Evolutionary conservation across 2,329 filamentous ascomycete genomes (phyloP).

Genomic region (Albifimbria verrucaria): DNA sequence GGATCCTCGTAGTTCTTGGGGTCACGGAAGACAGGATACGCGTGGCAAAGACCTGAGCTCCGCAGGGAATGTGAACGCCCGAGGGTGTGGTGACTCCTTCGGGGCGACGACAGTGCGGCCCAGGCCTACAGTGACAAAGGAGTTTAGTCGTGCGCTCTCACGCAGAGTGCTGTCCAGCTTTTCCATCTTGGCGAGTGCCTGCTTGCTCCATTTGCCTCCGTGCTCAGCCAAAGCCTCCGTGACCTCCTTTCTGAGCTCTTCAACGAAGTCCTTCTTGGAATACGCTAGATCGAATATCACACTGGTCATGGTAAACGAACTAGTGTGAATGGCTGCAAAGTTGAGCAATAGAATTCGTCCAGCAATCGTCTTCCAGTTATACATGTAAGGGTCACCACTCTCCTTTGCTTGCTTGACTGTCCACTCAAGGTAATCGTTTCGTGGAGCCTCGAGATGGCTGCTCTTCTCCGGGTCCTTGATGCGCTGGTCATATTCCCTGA

Average conservation of each 20-base stretch:
- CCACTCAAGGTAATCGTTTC: conserved; percentile 9
- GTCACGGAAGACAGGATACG: conserved; percentile 25
- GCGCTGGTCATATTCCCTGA: not conserved
- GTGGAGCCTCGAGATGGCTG: not conserved
- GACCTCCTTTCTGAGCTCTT: conserved; percentile 32
- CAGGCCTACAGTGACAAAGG: conserved; percentile 23
- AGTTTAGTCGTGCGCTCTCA: conserved; percentile 34
- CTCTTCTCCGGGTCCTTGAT: conserved; percentile 1
- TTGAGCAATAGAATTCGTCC: conserved; percentile 27
- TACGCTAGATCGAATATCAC: conserved; percentile 41
- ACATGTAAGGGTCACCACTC: conserved; percentile 19
- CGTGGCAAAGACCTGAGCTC: conserved; percentile 24
- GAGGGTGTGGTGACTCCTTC: conserved; percentile 28
- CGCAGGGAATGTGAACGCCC: conserved; percentile 27
- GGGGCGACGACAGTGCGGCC: conserved; percentile 16
- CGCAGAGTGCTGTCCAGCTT: conserved; percentile 39
- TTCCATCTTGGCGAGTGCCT: conserved; percentile 27
- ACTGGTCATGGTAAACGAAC: conserved; percentile 30
- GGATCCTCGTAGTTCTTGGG: conserved; percentile 17
- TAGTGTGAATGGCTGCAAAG: conserved; percentile 36
- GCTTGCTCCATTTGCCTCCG: conserved; percentile 25
- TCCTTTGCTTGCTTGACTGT: conserved; percentile 6
- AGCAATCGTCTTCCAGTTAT: conserved; percentile 18
- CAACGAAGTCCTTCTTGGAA: conserved; percentile 32
- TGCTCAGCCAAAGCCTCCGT: conserved; percentile 19